Percentiles rank a stretch among this genome's conserved stretches.
Conservation (phyloP, 257 asterid species). For the Gentiana macrophylla region DNA sequence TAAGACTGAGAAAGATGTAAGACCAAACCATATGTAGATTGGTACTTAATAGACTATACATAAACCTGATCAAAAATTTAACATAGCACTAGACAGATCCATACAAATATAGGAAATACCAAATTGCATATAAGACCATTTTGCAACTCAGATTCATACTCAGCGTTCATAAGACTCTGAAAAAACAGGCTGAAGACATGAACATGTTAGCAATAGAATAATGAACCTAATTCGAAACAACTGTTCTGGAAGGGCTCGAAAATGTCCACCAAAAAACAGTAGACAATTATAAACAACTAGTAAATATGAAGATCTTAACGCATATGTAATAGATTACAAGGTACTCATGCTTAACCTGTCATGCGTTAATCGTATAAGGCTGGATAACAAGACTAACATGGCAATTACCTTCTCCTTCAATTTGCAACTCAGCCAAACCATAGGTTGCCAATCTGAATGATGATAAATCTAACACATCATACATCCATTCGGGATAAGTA, state of each 20-base stretch:
- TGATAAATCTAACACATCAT: conserved; percentile 1
- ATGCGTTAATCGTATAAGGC: neutral
- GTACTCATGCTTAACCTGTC: neutral
- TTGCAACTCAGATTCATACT: too few relatives aligned
- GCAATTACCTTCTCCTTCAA: conserved; percentile 96
- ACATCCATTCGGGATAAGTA: neutral
- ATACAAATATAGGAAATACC: too few relatives aligned
- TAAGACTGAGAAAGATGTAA: too few relatives aligned
- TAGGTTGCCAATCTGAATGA: conserved; percentile 59
- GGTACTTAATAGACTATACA: too few relatives aligned
- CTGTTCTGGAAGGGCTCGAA: conserved; percentile 93
- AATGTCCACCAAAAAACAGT: conserved; percentile 30
- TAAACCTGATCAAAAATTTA: too few relatives aligned
- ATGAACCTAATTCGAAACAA: conserved; percentile 52
- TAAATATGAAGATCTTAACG: neutral
- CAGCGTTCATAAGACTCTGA: too few relatives aligned
- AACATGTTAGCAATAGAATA: conserved; percentile 9
- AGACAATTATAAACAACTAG: neutral
- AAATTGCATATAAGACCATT: too few relatives aligned
- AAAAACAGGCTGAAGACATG: too few relatives aligned
- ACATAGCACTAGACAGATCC: too few relatives aligned
- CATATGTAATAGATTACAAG: neutral
- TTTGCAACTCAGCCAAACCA: conserved; percentile 75
- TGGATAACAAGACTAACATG: conserved; percentile 48
- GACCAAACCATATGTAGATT: too few relatives aligned